A percentile compares a stretch with the other conserved stretches of the same genome.
These are phyloP conservation scores for grape (Vitis vinifera) DNA, from an alignment of 164 flowering plant species.

Conservation along the genomic window DNA sequence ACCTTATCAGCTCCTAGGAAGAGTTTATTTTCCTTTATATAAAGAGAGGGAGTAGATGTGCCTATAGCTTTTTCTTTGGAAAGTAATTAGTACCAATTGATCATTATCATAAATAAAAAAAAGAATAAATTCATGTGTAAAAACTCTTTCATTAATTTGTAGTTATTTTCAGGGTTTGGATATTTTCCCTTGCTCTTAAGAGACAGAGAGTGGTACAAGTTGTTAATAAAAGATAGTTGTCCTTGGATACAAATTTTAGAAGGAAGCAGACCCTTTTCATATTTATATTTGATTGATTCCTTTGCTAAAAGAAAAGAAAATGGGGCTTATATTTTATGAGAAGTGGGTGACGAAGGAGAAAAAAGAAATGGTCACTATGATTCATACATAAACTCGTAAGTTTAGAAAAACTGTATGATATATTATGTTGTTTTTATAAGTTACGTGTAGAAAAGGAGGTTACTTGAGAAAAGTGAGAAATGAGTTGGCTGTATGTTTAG, in stretches of 20 bases:
- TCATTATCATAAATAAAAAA: no score
- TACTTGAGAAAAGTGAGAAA: slow-evolving; percentile 20
- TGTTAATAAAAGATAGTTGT: slow-evolving; percentile 25
- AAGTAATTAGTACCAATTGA: no score
- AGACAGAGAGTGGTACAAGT: slow-evolving; percentile 18
- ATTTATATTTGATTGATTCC: slow-evolving; percentile 9
- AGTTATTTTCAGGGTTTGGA: no score
- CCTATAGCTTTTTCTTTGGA: not conserved
- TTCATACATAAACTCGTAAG: not conserved
- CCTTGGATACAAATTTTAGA: slow-evolving; percentile 15
- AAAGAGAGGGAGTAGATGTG: slow-evolving; percentile 6
- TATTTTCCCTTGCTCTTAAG: not conserved
- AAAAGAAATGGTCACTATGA: not conserved
- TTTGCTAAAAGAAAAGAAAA: slow-evolving; percentile 2
- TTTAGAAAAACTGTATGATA: not conserved
- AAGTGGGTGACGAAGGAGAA: slow-evolving; percentile 15
- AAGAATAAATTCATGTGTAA: no score
- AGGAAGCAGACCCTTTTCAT: slow-evolving; percentile 3
- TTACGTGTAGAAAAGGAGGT: slow-evolving; percentile 10
- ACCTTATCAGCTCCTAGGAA: slow-evolving; percentile 10
- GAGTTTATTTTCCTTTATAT: not conserved
- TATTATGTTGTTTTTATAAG: not conserved
- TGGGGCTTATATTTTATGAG: slow-evolving; percentile 6
- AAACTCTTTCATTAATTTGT: no score
- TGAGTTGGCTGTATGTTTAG: slow-evolving; percentile 21